A percentile compares a stretch with the other conserved stretches of the same genome.
These are phyloP conservation scores for Trametes gibbosa DNA, from an alignment of 768 basidiomycete genomes.

Conservation along the genomic window DNA sequence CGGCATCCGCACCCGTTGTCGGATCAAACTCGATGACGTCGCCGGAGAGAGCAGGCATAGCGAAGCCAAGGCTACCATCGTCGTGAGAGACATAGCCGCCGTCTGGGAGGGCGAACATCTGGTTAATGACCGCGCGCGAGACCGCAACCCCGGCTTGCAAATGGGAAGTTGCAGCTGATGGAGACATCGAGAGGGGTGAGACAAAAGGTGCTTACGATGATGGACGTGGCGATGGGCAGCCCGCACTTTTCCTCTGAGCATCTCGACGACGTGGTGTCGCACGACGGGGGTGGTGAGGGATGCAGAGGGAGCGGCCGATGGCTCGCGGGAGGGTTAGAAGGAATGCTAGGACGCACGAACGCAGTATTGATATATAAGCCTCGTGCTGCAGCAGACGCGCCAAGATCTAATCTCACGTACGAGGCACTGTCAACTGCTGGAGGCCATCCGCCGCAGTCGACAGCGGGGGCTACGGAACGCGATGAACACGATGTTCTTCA, in stretches of 20 bases:
- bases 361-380: constrained; percentile 10
- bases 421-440: not conserved
- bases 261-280: not conserved
- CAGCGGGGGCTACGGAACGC: not conserved
- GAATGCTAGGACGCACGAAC: not conserved
- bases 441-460: not conserved
- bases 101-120: not conserved
- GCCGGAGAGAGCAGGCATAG: constrained; percentile 19
- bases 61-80: constrained; percentile 5
- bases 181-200: not conserved
- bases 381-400: constrained; percentile 10
- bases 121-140: not conserved
- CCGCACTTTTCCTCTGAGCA: not conserved
- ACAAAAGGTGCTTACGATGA: not conserved
- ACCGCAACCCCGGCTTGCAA: not conserved
- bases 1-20: not conserved
- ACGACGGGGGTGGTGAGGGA: not conserved
- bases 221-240: not conserved
- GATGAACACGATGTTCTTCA: not conserved
- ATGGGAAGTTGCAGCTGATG: not conserved
- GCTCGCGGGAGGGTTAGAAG: not conserved
- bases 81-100: not conserved
- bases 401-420: constrained; percentile 1
- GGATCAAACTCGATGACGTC: constrained; percentile 24
- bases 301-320: not conserved